phyloP scores from a whole-genome alignment of 306 rosid species.

The Medicago truncatula region MtrunA17r5.0-ANR NC_053042.1:40703001-40703500 shows the following conservation, averaged over 20 bases:
- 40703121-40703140: slow-evolving; percentile 61
- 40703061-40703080: slow-evolving; percentile 35
- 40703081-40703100: slow-evolving; percentile 34
- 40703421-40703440: slow-evolving; percentile 61
- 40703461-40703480: slow-evolving; percentile 72
- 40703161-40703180: slow-evolving; percentile 51
- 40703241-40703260: slow-evolving; percentile 39
- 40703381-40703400: slow-evolving; percentile 51
- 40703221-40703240: slow-evolving; percentile 44
- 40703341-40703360: slow-evolving; percentile 60
- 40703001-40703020: too few species aligned
- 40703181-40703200: slow-evolving; percentile 66
- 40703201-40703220: slow-evolving; percentile 48
- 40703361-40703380: slow-evolving; percentile 37
- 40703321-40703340: slow-evolving; percentile 58
- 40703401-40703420: slow-evolving; percentile 44
- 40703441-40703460: slow-evolving; percentile 71
- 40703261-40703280: slow-evolving; percentile 44
- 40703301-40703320: slow-evolving; percentile 57
- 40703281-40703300: slow-evolving; percentile 40
- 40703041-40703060: too few species aligned
- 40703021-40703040: too few species aligned
- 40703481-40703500: slow-evolving; percentile 51
- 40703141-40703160: slow-evolving; percentile 48
- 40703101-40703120: slow-evolving; percentile 56